These are phyloP conservation scores for Coccomyxa subellipsoidea DNA, from an alignment of 163 green algal genomes.

Conservation along the genomic window DNA sequence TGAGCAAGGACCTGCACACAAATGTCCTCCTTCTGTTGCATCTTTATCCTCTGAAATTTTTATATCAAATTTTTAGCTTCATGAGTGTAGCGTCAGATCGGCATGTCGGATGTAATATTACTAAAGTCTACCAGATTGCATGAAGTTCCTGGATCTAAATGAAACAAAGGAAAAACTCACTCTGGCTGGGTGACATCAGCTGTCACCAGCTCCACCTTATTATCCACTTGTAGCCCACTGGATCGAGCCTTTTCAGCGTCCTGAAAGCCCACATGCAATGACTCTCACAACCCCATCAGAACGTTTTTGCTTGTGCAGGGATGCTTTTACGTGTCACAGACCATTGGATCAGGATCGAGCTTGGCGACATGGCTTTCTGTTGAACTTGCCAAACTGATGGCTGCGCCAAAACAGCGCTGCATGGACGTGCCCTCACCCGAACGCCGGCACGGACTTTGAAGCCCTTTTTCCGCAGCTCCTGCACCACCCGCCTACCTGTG, in stretches of 20 bases:
- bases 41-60: neutral
- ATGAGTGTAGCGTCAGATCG: neutral
- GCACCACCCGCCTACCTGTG: neutral
- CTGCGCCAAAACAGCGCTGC: neutral
- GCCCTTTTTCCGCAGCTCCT: neutral
- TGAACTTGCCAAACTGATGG: neutral
- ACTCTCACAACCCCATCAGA: neutral
- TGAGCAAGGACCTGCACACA: conserved; percentile 20
- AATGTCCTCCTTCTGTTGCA: neutral
- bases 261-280: neutral
- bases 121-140: neutral
- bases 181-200: conserved; percentile 2
- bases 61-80: neutral
- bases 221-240: neutral
- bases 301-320: no score
- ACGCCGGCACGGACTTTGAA: neutral
- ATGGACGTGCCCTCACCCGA: neutral
- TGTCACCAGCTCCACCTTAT: neutral
- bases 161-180: neutral
- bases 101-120: neutral
- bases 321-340: no score
- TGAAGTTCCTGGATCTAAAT: neutral
- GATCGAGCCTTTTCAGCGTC: neutral
- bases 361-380: no score
- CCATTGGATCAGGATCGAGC: no score